Evolutionary conservation across 139 green algal species (phyloP).

Genomic region (Mesotaenium endlicherianum): DNA sequence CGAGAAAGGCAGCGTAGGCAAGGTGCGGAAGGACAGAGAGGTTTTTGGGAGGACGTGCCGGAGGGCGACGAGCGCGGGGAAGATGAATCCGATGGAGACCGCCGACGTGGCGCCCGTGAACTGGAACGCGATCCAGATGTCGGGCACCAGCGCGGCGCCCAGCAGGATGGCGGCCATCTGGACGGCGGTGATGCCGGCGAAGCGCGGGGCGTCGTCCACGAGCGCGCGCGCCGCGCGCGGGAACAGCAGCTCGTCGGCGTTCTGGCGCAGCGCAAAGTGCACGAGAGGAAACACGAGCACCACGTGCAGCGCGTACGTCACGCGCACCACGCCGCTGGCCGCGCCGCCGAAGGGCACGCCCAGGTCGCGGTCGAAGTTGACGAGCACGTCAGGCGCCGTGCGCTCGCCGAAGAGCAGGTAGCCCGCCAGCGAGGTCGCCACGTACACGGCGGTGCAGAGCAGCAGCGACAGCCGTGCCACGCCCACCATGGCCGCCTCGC

Average conservation of each 20-base stretch:
- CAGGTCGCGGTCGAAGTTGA: constrained; percentile 26
- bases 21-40: neutral
- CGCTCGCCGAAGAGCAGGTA: constrained; percentile 41
- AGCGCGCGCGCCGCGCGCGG: neutral
- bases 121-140: constrained; percentile 45
- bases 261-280: constrained; percentile 15
- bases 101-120: constrained; percentile 32
- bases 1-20: neutral
- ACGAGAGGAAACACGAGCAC: constrained; percentile 39
- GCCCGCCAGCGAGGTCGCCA: constrained; percentile 1
- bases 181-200: constrained; percentile 6
- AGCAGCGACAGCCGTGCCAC: constrained; percentile 13
- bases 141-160: neutral
- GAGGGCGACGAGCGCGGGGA: constrained; percentile 6
- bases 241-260: constrained; percentile 22
- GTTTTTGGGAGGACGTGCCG: neutral
- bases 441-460: constrained; percentile 29
- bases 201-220: neutral
- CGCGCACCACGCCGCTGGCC: constrained; percentile 12
- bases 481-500: constrained; percentile 5
- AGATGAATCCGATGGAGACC: constrained; percentile 22
- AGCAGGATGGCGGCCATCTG: constrained; percentile 9
- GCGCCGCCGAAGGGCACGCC: neutral
- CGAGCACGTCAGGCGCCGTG: constrained; percentile 13
- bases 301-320: constrained; percentile 34